These are phyloP conservation scores for Solanum medicagineum DNA, from an alignment of 257 asterid genomes.

Conservation along the genomic window DNA sequence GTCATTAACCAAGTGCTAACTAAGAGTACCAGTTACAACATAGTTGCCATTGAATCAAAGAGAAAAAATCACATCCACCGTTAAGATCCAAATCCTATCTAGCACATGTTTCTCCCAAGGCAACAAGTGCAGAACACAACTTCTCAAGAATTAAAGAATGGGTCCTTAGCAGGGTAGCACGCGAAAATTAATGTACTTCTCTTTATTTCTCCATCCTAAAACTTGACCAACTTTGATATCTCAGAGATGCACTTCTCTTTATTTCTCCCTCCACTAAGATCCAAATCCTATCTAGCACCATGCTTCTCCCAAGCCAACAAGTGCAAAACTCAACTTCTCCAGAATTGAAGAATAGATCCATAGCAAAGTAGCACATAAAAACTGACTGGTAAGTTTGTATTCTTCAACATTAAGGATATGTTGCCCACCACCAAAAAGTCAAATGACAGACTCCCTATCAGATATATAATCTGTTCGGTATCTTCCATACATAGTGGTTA, in stretches of 20 bases:
- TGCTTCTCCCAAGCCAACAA: background rate
- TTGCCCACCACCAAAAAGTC: too few species aligned
- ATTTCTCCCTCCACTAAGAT: background rate
- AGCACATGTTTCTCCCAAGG: background rate
- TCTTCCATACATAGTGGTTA: too few species aligned
- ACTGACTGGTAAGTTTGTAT: background rate
- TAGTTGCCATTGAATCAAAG: background rate
- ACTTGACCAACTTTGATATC: background rate
- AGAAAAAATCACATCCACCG: background rate
- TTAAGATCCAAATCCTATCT: background rate
- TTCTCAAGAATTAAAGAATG: background rate
- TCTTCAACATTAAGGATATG: too few species aligned
- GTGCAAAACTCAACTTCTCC: background rate
- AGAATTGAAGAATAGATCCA: background rate
- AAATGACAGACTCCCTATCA: too few species aligned
- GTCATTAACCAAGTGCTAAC: background rate
- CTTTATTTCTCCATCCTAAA: background rate
- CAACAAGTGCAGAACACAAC: background rate
- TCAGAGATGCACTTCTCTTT: background rate
- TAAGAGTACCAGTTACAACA: background rate
- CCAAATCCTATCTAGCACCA: background rate
- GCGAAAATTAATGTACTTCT: background rate
- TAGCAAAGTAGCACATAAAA: background rate
- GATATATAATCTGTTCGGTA: too few species aligned
- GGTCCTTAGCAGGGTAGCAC: background rate